phyloP scores from a whole-genome alignment of 768 basidiomycete genomes.

The Mycena indigotica region DNA sequence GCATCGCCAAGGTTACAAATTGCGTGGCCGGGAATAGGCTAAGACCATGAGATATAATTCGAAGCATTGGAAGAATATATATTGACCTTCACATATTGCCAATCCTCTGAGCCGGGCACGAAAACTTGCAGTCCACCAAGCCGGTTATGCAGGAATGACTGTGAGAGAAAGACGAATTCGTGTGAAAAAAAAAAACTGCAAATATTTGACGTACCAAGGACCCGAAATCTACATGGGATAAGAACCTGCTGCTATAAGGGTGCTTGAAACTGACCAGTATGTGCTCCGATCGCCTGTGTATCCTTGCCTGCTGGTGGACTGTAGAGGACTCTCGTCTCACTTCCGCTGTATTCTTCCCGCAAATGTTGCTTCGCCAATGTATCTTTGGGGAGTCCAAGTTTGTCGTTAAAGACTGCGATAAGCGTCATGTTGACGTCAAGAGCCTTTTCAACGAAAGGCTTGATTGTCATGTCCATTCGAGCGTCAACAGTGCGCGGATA shows the following conservation, averaged over 20 bases:
- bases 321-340: conserved; percentile 46
- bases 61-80: not conserved
- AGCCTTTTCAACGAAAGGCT: conserved; percentile 23
- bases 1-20: conserved; percentile 52
- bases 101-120: conserved; percentile 38
- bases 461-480: conserved; percentile 38
- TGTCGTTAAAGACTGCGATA: conserved; percentile 45
- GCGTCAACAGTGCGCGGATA: conserved; percentile 46
- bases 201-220: conserved; percentile 19
- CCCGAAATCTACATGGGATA: conserved; percentile 29
- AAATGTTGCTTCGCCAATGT: conserved; percentile 39
- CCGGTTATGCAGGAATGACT: conserved; percentile 45
- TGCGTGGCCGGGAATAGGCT: conserved; percentile 47
- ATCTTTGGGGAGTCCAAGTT: conserved; percentile 44
- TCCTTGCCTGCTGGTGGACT: conserved; percentile 37
- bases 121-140: conserved; percentile 49
- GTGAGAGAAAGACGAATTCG: conserved; percentile 2
- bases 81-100: conserved; percentile 45
- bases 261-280: conserved; percentile 49
- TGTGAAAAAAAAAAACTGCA: not conserved
- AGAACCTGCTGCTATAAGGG: conserved; percentile 18
- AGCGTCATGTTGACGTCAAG: conserved; percentile 40
- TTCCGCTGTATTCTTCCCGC: conserved; percentile 37
- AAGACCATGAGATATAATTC: not conserved
- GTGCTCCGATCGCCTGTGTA: conserved; percentile 45